These are phyloP conservation scores for Pulveroboletus sp. DNA, from an alignment of 1,284 basidiomycete genomes.

Conservation along the genomic window DNA sequence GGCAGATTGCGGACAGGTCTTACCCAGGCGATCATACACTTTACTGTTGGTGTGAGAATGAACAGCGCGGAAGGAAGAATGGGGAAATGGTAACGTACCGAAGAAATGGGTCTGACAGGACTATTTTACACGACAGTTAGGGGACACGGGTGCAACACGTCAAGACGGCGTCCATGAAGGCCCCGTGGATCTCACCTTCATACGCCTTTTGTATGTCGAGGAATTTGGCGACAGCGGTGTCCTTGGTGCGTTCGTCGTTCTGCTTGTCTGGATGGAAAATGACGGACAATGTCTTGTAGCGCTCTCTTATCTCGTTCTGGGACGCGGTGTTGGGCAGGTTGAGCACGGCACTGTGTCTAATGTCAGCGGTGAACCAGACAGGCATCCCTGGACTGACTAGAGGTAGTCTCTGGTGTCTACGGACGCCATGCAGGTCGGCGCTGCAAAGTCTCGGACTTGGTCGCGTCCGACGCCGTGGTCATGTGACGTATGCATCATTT, in stretches of 20 bases:
- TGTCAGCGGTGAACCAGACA: neutral
- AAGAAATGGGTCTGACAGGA: constrained; percentile 74
- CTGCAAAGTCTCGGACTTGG: neutral
- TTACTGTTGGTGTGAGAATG: constrained; percentile 41
- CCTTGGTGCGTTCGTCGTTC: constrained; percentile 55
- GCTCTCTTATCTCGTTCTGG: constrained; percentile 68
- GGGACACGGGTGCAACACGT: constrained; percentile 6
- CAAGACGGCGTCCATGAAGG: constrained; percentile 2
- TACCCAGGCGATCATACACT: constrained; percentile 78
- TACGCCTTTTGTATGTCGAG: constrained; percentile 80
- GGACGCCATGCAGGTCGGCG: neutral
- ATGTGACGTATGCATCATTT: constrained; percentile 21
- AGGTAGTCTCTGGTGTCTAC: constrained; percentile 22
- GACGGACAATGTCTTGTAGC: constrained; percentile 71
- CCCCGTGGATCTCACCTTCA: constrained; percentile 49
- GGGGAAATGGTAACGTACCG: constrained; percentile 45
- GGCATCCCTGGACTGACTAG: constrained; percentile 19
- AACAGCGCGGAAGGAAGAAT: constrained; percentile 4
- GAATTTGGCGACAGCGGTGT: constrained; percentile 64
- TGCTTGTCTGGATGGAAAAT: constrained; percentile 88
- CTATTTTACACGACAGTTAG: constrained; percentile 39
- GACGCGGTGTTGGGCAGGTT: constrained; percentile 68
- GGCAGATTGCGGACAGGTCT: constrained; percentile 16
- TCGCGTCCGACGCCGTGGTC: constrained; percentile 9
- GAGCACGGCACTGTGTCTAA: constrained; percentile 51